Base-by-base conservation (phyloP, 306 rosid genomes). In the Macrotyloma uniflorum region DNA sequence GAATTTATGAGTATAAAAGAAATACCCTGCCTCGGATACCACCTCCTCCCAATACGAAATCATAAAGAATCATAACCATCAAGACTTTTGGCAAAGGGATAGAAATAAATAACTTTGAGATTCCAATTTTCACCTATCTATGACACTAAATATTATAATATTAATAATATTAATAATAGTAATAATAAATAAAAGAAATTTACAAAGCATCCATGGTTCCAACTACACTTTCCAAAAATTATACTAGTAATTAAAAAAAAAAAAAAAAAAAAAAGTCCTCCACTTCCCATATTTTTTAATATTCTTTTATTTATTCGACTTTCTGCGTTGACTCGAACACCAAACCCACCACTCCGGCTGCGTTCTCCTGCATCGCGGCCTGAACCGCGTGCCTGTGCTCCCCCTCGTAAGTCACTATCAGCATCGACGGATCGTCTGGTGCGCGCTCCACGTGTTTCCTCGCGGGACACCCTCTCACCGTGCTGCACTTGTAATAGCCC, bases 401-500 rank as follows among this genome's bases (percentile, higher is more conserved):
- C 45, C 94, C 98, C 57, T 92, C 97, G 82, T 94, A 94, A 23
- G 98, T 94, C 69, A 94, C 96, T n/a, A 91, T 83, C 83, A 94
- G 84, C 97, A 91, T 91, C 84, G 89, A 53, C 51, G 98, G 96
- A 81, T 94, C 97, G 6, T 89, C 93, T 2, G 89, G 87, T 0
- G 91, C 97, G 3, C 98, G 80, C 85, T 94, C 98, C 88, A 94
- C 98, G 86, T 90, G 98, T 72, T 94, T 94, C 85, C 96, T 91
- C 23, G 98, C 98, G n/a, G 98, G 98, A 26, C 98, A 94, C 13
- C 90, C 90, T 42, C 96, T 90, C 54, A 92, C 80, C 10, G 96
- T 89, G 49, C 98, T 94, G 38, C 98, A 94, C 88, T 88, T 94
- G 61, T 94, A 94, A 74, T 94, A 94, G 1, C 97, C 98, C 24